Evolutionary conservation across 305 asterid genomes (phyloP), one percentile per base, ranked within the genome.

Genomic region (Fraxinus sp.): DNA sequence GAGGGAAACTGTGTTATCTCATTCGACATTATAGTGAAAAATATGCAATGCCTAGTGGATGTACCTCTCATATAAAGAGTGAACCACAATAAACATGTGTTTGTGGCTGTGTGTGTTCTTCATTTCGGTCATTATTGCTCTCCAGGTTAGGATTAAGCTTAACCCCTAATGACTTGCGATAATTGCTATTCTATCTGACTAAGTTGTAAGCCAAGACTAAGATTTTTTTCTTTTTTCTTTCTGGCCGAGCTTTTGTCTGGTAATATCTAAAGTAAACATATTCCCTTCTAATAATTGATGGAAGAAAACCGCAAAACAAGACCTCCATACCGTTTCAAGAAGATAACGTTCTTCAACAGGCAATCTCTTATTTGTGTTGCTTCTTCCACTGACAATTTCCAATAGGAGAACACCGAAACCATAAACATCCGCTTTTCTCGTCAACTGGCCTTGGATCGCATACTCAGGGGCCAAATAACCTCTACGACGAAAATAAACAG

Each of bases 381-480:
- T 71, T 88, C 98, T 90, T 74, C 98, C 98, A 68, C 91, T 85
- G 35, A 93, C 90, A 77, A 95, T 92, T 89, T 95, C 98, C 87
- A 93, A 77, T 24, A 93, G 89, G 76, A 94, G 95, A 85, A 94
- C 85, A 16, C 97, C 98, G n/a, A 90, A 94, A 84, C 98, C 93
- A 85, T 92, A 95, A 77, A 95, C 78, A 89, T 95, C 98, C 22
- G 97, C 98, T 88, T 93, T 95, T 80, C 97, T 84, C 24, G 98
- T 95, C 88, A 95, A 86, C 87, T 88, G 93, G 37, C 97, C 98
- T 33, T 93, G 91, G 64, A 93, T 83, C 7, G 97, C 97, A 84
- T 95, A 93, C 84, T 95, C 98, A 3, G 98, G 98, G 41, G 98
- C 98, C 91, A 95, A 87, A 86, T 95, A 95, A 87, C 98, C 98